Conservation (phyloP, 1,284 basidiomycete genomes). For the Fomitopsis palustris region DNA sequence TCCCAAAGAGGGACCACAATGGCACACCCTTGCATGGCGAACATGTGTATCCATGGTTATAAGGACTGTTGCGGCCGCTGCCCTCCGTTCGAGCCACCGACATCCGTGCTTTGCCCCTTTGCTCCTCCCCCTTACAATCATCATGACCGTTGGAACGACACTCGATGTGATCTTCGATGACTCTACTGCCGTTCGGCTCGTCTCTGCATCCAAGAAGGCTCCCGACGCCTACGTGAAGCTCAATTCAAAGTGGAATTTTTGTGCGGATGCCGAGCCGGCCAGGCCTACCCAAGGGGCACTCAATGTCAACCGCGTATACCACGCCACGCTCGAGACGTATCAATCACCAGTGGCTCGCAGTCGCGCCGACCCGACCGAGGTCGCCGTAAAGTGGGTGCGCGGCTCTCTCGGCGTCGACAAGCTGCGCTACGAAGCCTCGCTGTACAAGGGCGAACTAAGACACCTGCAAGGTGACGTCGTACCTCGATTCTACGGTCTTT, state of each 20-base stretch:
- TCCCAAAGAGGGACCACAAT: background rate
- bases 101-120: background rate
- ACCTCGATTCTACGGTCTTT: constrained; percentile 16
- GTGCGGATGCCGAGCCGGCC: background rate
- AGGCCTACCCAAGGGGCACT: background rate
- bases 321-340: constrained; percentile 7
- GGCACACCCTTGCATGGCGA: background rate
- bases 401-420: background rate
- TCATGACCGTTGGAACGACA: background rate
- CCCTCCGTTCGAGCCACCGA: background rate
- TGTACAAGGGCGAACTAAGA: constrained; percentile 12
- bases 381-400: constrained; percentile 19
- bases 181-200: constrained; percentile 11
- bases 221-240: constrained; percentile 13
- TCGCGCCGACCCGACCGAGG: constrained; percentile 2
- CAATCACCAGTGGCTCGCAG: constrained; percentile 1
- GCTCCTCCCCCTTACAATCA: background rate
- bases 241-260: constrained; percentile 7
- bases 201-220: background rate
- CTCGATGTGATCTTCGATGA: constrained; percentile 15
- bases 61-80: background rate
- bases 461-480: constrained; percentile 13
- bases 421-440: constrained; percentile 10
- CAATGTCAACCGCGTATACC: constrained; percentile 11
- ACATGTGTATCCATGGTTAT: background rate